Base-by-base conservation (phyloP, 176 grass and related monocot species). In the Raddia distichophylla region DNA sequence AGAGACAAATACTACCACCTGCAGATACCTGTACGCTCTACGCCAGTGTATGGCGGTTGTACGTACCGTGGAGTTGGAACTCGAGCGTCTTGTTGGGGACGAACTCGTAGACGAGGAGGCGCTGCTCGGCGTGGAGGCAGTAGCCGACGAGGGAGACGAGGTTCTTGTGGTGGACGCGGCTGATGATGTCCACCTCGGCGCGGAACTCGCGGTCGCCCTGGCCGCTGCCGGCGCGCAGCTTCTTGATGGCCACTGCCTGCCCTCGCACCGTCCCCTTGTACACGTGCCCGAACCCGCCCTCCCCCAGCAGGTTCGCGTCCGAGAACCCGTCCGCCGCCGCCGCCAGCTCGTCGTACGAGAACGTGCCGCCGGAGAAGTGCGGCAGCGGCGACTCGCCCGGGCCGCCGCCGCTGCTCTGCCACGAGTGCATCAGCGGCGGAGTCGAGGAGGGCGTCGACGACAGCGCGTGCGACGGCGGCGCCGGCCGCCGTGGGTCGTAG, bases 151-250 rank as follows among this genome's bases (percentile, higher is more conserved):
- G 91, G 70, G 89, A 87, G 54, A 97, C 94, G 73, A 97, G 84
- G 74, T 97, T 91, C 61, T 74, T 86, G 85, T 97, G 91, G 82
- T 97, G 94, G 15, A 94, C 83, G n/a, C 91, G 89, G 82, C 85
- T 94, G 84, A 97, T 94, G 64, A 92, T 92, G 61, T 97, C 91
- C 35, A 97, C 91, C 82, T 97, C 94, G 15, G 94, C 87, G 18
- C 85, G 90, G 89, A 97, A 97, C 75, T 97, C 94, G 59, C 85
- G 87, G 1, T 97, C 91, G 8, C 94, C 94, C 85, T 97, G 94
- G 42, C 94, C 86, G 56, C 91, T 71, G 3, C 91, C 91, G 9
- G 82, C 33, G 13, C 63, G 91, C 44, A 97, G 72, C 84, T 90
- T 92, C 87, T 97, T 97, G 87, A 97, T 90, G 49, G 94, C 94